Conservation (phyloP, 805 yeast genomes). For the Clavispora fructus region DNA sequence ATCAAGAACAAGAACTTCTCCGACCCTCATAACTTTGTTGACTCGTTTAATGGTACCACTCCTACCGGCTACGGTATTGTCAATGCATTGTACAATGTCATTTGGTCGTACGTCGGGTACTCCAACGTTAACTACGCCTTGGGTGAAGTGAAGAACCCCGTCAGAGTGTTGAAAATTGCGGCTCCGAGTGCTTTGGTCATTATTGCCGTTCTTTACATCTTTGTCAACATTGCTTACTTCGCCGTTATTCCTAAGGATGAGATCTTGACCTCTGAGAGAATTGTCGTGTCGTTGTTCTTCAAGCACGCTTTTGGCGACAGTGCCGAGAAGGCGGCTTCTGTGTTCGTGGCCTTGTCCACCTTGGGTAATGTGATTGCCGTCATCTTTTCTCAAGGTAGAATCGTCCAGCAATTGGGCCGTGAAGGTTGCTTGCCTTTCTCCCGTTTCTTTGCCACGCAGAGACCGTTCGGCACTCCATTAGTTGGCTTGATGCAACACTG, state of each 20-base stretch:
- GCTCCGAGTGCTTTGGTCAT: slow-evolving; percentile 68
- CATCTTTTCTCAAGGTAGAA: slow-evolving; percentile 76
- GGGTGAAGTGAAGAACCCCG: slow-evolving; percentile 74
- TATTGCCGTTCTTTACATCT: slow-evolving; percentile 63
- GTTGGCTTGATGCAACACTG: slow-evolving; percentile 74
- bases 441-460: slow-evolving; percentile 61
- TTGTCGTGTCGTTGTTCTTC: slow-evolving; percentile 74
- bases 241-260: slow-evolving; percentile 73
- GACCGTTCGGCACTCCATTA: slow-evolving; percentile 69
- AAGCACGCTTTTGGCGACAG: slow-evolving; percentile 61
- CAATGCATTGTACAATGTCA: slow-evolving; percentile 73
- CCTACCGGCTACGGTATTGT: slow-evolving; percentile 68
- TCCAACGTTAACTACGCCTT: slow-evolving; percentile 80
- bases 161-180: slow-evolving; percentile 60
- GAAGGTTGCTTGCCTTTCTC: slow-evolving; percentile 79
- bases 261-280: slow-evolving; percentile 55
- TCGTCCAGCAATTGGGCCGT: slow-evolving; percentile 74
- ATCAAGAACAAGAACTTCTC: slow-evolving; percentile 42
- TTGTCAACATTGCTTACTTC: slow-evolving; percentile 74
- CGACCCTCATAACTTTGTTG: slow-evolving; percentile 52
- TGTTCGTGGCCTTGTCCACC: slow-evolving; percentile 76
- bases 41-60: slow-evolving; percentile 51
- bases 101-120: slow-evolving; percentile 82
- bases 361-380: slow-evolving; percentile 79
- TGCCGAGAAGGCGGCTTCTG: slow-evolving; percentile 71